Conservation (phyloP, 129 eudicot species). For the Logfia minima region DNA sequence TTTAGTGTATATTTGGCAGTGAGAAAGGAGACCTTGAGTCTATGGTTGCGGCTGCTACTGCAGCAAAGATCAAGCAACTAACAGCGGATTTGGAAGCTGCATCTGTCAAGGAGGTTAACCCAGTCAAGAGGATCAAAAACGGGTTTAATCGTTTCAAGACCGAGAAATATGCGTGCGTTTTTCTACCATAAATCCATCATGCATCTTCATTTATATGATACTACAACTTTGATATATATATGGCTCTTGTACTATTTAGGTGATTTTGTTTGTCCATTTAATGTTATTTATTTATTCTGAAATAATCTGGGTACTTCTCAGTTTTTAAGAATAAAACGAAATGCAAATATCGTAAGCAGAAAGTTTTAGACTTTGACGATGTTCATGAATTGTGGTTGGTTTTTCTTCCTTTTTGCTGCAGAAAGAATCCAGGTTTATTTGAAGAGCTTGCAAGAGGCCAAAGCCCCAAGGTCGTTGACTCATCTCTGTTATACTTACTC, state of each 20-base stretch:
- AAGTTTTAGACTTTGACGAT: not conserved
- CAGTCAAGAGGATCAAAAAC: slow-evolving; percentile 54
- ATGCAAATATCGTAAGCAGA: not conserved
- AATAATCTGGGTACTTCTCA: not conserved
- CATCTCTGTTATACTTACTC: not conserved
- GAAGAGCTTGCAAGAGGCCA: slow-evolving; percentile 61
- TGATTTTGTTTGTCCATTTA: too few relatives aligned
- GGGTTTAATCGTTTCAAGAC: slow-evolving; percentile 73
- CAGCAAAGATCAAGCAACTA: slow-evolving; percentile 65
- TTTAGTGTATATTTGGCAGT: slow-evolving; percentile 35
- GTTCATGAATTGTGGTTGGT: not conserved
- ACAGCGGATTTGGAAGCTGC: slow-evolving; percentile 65
- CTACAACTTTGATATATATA: not conserved
- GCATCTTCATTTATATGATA: not conserved
- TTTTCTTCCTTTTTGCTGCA: slow-evolving; percentile 17
- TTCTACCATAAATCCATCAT: not conserved
- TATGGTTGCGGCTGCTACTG: slow-evolving; percentile 59
- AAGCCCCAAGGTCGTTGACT: slow-evolving; percentile 68
- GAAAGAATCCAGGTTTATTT: slow-evolving; percentile 58
- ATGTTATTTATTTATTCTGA: too few relatives aligned
- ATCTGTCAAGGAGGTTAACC: slow-evolving; percentile 35
- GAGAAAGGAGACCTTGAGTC: slow-evolving; percentile 54
- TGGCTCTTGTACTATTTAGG: too few relatives aligned
- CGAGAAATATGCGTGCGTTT: slow-evolving; percentile 66
- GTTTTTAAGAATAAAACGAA: not conserved